These are phyloP conservation scores for Agaricus subrufescens DNA, from an alignment of 768 basidiomycete species.

Conservation along the genomic window DNA sequence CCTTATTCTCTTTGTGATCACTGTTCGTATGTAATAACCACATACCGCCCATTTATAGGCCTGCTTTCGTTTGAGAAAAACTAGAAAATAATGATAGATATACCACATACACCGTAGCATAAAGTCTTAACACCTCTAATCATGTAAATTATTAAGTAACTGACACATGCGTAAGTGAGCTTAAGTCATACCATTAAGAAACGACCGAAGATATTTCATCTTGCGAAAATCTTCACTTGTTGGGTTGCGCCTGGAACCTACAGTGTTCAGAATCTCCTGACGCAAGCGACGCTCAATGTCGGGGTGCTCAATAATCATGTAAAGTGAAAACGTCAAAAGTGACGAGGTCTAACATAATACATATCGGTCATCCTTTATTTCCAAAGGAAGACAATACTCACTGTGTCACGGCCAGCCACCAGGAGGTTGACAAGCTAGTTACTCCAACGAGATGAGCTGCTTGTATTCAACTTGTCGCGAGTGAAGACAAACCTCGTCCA, in stretches of 20 bases:
- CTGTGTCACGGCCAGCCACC: conserved; percentile 13
- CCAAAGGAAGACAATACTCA: neutral
- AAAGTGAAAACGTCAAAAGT: conserved; percentile 36
- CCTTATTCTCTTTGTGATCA: too few relatives aligned
- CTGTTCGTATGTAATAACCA: too few relatives aligned
- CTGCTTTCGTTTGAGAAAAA: conserved; percentile 13
- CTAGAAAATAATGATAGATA: neutral
- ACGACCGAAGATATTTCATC: conserved; percentile 36
- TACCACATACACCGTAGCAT: conserved; percentile 28
- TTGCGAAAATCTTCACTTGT: conserved; percentile 40
- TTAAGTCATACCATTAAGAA: conserved; percentile 25
- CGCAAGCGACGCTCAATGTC: conserved; percentile 33
- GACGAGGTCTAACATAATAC: conserved; percentile 28
- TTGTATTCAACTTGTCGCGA: too few relatives aligned
- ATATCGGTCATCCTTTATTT: neutral
- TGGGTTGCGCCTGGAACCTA: conserved; percentile 32
- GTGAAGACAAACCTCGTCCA: conserved; percentile 4
- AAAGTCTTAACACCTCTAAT: conserved; percentile 38
- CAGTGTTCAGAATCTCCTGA: conserved; percentile 33
- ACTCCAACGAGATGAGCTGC: too few relatives aligned
- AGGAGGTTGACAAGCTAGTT: conserved; percentile 14
- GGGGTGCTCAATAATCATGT: conserved; percentile 41
- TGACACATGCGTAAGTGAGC: neutral
- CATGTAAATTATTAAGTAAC: neutral
- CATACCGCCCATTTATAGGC: conserved; percentile 27